Conservation (phyloP, 495 filamentous ascomycete species). For the Amniculicola lignicola region DNA sequence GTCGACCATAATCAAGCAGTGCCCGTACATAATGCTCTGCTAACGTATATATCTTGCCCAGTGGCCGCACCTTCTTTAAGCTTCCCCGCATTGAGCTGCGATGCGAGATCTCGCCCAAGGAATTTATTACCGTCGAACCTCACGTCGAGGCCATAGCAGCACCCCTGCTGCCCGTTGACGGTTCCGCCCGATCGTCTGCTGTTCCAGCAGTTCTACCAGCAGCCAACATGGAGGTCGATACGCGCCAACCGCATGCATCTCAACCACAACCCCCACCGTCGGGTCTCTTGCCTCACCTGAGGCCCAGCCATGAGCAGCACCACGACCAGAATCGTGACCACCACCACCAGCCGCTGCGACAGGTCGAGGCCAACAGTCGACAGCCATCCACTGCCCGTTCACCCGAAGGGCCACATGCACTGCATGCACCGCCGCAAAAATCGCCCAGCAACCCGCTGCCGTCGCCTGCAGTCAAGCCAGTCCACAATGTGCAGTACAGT, state of each 20-base stretch:
- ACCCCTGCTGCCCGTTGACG: conserved; percentile 19
- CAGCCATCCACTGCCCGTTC: conserved; percentile 18
- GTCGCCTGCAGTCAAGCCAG: conserved; percentile 10
- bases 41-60: conserved; percentile 13
- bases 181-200: conserved; percentile 8
- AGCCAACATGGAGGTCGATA: conserved; percentile 26
- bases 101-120: conserved; percentile 21
- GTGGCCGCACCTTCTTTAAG: conserved; percentile 33
- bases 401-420: neutral
- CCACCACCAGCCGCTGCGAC: conserved; percentile 22
- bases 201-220: neutral
- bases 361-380: conserved; percentile 18
- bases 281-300: conserved; percentile 3
- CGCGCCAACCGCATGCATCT: conserved; percentile 19
- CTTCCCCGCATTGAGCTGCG: conserved; percentile 28
- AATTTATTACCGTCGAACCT: conserved; percentile 12
- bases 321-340: conserved; percentile 16
- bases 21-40: conserved; percentile 4
- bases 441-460: conserved; percentile 25
- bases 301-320: conserved; percentile 5
- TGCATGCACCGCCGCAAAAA: conserved; percentile 12
- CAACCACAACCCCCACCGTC: conserved; percentile 19
- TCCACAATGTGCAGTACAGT: conserved; percentile 9
- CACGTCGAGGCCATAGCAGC: conserved; percentile 5
- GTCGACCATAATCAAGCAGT: neutral